Evolutionary conservation across 257 asterid genomes (phyloP).

Genomic region (Scutellaria minor): DNA sequence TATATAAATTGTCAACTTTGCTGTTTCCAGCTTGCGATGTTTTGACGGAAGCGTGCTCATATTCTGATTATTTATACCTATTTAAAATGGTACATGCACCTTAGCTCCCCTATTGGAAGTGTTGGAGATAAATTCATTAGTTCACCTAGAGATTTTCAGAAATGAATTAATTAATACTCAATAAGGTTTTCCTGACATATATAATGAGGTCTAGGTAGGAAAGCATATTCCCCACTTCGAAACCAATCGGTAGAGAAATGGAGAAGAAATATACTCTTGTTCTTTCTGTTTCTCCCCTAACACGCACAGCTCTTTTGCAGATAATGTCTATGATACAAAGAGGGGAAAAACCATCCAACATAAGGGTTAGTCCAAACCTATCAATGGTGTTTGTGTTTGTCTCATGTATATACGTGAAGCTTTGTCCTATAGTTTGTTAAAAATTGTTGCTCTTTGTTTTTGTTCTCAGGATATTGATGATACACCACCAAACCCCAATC

Average conservation of each 20-base stretch:
- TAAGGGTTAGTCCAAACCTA: conserved; percentile 62
- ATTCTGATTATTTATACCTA: conserved; percentile 3
- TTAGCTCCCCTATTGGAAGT: conserved; percentile 4
- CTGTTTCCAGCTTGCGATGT: not conserved
- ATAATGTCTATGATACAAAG: conserved; percentile 90
- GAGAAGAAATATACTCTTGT: conserved; percentile 8
- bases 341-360: conserved; percentile 93
- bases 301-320: conserved; percentile 48
- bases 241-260: not conserved
- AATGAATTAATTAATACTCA: conserved; percentile 1
- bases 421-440: conserved; percentile 14
- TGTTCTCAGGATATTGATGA: conserved; percentile 81
- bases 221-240: not conserved
- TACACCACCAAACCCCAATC: conserved; percentile 94
- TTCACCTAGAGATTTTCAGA: not conserved
- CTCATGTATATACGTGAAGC: conserved; percentile 16
- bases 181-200: not conserved
- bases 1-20: not conserved
- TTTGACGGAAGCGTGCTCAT: not conserved
- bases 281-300: conserved; percentile 20
- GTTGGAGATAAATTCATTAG: not conserved
- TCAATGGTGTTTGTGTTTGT: conserved; percentile 24
- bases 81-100: not conserved
- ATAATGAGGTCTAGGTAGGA: conserved; percentile 10
- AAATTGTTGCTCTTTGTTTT: conserved; percentile 10